phyloP scores from a whole-genome alignment of 345 rosid genomes.

The Brassica napus region DNA sequence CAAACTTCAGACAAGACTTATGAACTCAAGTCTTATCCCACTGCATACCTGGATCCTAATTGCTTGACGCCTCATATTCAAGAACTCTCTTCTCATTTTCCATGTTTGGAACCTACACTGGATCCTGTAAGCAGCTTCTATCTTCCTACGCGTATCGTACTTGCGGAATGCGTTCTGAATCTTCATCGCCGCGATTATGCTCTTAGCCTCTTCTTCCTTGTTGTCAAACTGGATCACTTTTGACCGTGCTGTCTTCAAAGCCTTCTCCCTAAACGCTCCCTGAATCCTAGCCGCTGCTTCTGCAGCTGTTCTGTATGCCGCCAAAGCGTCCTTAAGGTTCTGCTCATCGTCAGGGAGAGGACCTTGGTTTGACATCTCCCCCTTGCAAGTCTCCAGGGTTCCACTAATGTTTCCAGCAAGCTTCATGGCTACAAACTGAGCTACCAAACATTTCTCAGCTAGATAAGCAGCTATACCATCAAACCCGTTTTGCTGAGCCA shows the following conservation, averaged over 20 bases:
- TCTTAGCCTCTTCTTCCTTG: slow-evolving; percentile 68
- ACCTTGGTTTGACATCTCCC: slow-evolving; percentile 40
- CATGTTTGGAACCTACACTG: slow-evolving; percentile 88
- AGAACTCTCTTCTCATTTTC: slow-evolving; percentile 72
- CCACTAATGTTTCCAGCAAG: slow-evolving; percentile 87
- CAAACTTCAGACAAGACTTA: slow-evolving; percentile 13
- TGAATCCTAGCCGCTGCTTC: slow-evolving; percentile 95
- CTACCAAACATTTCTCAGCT: slow-evolving; percentile 79
- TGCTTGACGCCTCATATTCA: slow-evolving; percentile 72
- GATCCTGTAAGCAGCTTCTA: slow-evolving; percentile 82
- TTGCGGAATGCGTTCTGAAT: slow-evolving; percentile 94
- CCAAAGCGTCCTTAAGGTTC: slow-evolving; percentile 67
- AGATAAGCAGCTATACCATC: slow-evolving; percentile 90
- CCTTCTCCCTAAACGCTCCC: slow-evolving; percentile 79
- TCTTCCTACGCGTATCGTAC: slow-evolving; percentile 58
- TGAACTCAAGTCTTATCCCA: slow-evolving; percentile 1
- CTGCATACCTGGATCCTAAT: slow-evolving; percentile 77
- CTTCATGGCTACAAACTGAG: slow-evolving; percentile 80
- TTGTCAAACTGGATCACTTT: slow-evolving; percentile 46
- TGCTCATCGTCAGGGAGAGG: slow-evolving; percentile 62
- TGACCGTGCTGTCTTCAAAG: slow-evolving; percentile 54
- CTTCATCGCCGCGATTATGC: slow-evolving; percentile 86
- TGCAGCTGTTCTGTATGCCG: slow-evolving; percentile 85
- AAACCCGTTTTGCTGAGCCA: slow-evolving; percentile 70
- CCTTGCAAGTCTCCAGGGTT: slow-evolving; percentile 50